Evolutionary conservation across 2,329 filamentous ascomycete genomes (phyloP).

Genomic region (Neodidymelliopsis sp.): DNA sequence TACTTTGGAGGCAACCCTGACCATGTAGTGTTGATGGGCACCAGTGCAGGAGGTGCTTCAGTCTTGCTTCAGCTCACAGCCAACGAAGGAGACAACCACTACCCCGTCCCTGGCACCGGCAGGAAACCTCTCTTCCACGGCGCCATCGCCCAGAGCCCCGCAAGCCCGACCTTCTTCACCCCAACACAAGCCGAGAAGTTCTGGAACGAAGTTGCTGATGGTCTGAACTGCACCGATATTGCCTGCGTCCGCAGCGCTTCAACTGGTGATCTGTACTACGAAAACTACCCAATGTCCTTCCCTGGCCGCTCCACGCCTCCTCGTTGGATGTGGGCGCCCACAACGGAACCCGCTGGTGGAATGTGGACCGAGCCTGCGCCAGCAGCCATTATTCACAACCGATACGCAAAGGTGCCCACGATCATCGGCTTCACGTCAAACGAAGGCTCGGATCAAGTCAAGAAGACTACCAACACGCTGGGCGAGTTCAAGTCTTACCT

Average conservation of each 20-base stretch:
- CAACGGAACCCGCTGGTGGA: constrained; percentile 38
- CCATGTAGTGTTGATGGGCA: constrained; percentile 56
- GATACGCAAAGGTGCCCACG: constrained; percentile 41
- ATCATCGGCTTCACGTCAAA: constrained; percentile 46
- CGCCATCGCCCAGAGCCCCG: constrained; percentile 41
- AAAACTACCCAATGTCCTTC: constrained; percentile 46
- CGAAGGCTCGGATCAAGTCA: constrained; percentile 53
- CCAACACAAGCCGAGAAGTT: constrained; percentile 41
- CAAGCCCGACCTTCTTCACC: constrained; percentile 44
- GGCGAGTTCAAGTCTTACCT: constrained; percentile 45
- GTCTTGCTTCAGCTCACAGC: constrained; percentile 41
- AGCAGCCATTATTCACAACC: constrained; percentile 35
- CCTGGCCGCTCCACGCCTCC: constrained; percentile 41
- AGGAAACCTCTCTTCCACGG: constrained; percentile 42
- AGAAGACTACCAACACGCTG: constrained; percentile 48
- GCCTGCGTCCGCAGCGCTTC: constrained; percentile 38
- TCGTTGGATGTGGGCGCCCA: constrained; percentile 48
- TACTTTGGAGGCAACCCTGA: constrained; percentile 57
- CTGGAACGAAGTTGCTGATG: constrained; percentile 39
- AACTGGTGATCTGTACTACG: constrained; percentile 40
- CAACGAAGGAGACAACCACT: constrained; percentile 40
- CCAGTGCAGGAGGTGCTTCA: constrained; percentile 43
- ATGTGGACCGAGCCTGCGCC: constrained; percentile 41
- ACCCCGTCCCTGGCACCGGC: constrained; percentile 36
- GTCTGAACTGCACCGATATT: constrained; percentile 42